phyloP scores from a whole-genome alignment of 176 grass and related monocot species.

The Poa pratensis region DNA sequence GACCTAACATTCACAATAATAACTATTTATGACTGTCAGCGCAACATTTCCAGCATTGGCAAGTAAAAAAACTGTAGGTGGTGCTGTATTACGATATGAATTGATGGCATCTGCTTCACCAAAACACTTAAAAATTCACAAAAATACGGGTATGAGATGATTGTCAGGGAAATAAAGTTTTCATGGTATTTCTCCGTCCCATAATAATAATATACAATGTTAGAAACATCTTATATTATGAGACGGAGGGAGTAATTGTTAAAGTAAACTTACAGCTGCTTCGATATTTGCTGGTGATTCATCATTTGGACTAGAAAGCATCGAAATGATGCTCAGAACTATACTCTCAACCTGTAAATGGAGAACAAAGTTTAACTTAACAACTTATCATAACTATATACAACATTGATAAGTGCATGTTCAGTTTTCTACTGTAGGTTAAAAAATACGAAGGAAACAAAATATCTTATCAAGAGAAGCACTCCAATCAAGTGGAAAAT shows the following conservation, averaged over 20 bases:
- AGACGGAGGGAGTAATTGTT: background rate
- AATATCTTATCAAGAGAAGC: conserved; percentile 6
- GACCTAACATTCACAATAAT: background rate
- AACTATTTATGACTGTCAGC: background rate
- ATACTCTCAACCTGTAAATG: conserved; percentile 85
- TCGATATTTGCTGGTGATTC: conserved; percentile 91
- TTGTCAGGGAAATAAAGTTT: conserved; percentile 18
- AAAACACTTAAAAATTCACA: background rate
- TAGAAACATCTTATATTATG: too few species aligned
- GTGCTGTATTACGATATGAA: background rate
- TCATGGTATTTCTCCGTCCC: background rate
- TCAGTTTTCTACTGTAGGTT: background rate
- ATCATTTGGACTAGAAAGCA: conserved; percentile 94
- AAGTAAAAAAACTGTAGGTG: background rate
- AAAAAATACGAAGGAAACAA: conserved; percentile 10
- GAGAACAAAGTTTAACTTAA: background rate
- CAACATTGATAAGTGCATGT: background rate
- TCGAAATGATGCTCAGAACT: conserved; percentile 94
- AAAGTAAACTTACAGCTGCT: conserved; percentile 75
- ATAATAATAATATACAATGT: too few species aligned
- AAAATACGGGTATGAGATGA: background rate
- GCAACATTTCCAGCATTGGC: background rate
- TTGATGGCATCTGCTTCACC: background rate
- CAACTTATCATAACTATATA: conserved; percentile 23
- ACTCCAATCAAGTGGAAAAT: conserved; percentile 27